Conservation (phyloP, 2,329 filamentous ascomycete species). For the Balansia obtecta region DNA sequence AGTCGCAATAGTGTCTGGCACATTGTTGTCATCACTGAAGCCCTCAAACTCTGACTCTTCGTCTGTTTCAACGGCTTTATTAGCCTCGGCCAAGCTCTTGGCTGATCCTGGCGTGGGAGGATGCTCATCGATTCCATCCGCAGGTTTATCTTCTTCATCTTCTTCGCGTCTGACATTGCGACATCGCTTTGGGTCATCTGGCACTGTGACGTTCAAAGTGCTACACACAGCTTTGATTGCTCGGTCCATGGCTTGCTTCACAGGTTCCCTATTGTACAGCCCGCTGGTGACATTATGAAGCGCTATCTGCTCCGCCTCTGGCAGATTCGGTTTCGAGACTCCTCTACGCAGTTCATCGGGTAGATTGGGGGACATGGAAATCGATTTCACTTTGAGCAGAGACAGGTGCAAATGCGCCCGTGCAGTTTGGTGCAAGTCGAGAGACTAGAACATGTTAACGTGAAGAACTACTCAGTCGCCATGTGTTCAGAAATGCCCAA, state of each 20-base stretch:
- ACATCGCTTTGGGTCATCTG: slow-evolving; percentile 24
- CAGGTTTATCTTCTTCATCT: slow-evolving; percentile 18
- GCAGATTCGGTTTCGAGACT: slow-evolving; percentile 36
- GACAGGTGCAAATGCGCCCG: slow-evolving; percentile 43
- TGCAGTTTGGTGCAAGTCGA: slow-evolving; percentile 45
- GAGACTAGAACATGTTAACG: slow-evolving; percentile 25
- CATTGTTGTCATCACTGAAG: slow-evolving; percentile 20
- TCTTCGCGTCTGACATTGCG: slow-evolving; percentile 21
- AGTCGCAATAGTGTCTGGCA: slow-evolving; percentile 5
- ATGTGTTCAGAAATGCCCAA: too few relatives aligned
- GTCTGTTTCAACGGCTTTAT: slow-evolving; percentile 7
- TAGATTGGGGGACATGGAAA: slow-evolving; percentile 37
- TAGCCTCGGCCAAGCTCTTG: slow-evolving; percentile 11
- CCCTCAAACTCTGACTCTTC: slow-evolving; percentile 25
- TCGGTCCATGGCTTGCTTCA: slow-evolving; percentile 35
- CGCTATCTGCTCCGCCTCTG: slow-evolving; percentile 36
- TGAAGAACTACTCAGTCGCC: background rate
- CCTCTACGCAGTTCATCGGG: slow-evolving; percentile 34
- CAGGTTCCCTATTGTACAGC: slow-evolving; percentile 39
- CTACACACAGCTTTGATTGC: slow-evolving; percentile 37
- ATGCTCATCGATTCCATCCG: slow-evolving; percentile 10
- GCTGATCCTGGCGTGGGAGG: background rate
- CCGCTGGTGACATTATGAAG: slow-evolving; percentile 49
- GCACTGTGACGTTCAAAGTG: slow-evolving; percentile 33
- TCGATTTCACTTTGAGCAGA: slow-evolving; percentile 39